Conservation (phyloP, 257 asterid genomes). For the Marsdenia floribunda region DNA sequence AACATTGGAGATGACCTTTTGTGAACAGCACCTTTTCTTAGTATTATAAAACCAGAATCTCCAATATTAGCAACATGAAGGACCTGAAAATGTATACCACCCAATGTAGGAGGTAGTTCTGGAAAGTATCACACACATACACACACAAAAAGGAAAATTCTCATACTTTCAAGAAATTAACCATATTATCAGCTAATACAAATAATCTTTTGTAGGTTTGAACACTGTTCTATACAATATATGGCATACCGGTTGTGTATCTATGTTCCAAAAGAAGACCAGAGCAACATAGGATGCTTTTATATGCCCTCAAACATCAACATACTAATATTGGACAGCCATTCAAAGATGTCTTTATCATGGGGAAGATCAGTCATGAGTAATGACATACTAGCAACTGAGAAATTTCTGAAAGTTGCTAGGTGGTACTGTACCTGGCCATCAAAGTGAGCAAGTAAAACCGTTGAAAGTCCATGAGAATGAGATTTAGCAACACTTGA, state of each 20-base stretch:
- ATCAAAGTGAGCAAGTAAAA: constrained; percentile 59
- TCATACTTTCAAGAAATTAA: no score
- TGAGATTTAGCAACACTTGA: constrained; percentile 44
- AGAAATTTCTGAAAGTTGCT: neutral
- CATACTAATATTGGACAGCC: no score
- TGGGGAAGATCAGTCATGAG: neutral
- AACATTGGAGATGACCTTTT: constrained; percentile 63
- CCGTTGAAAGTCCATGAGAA: constrained; percentile 66
- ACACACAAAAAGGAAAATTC: no score
- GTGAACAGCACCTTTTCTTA: constrained; percentile 55
- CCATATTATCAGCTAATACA: no score
- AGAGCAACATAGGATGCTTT: neutral
- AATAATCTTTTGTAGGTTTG: no score
- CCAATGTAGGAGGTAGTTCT: no score
- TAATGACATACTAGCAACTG: no score
- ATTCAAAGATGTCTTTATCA: neutral
- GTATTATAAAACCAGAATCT: constrained; percentile 68
- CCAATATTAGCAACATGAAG: constrained; percentile 78
- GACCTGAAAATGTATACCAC: constrained; percentile 38
- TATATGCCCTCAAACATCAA: no score
- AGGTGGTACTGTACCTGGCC: constrained; percentile 50
- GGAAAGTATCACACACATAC: no score
- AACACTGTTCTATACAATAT: no score
- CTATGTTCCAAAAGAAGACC: neutral
- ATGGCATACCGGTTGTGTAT: neutral